Evolutionary conservation across 176 grass and related monocot genomes (phyloP).

Genomic region (Thalia dealbata): DNA sequence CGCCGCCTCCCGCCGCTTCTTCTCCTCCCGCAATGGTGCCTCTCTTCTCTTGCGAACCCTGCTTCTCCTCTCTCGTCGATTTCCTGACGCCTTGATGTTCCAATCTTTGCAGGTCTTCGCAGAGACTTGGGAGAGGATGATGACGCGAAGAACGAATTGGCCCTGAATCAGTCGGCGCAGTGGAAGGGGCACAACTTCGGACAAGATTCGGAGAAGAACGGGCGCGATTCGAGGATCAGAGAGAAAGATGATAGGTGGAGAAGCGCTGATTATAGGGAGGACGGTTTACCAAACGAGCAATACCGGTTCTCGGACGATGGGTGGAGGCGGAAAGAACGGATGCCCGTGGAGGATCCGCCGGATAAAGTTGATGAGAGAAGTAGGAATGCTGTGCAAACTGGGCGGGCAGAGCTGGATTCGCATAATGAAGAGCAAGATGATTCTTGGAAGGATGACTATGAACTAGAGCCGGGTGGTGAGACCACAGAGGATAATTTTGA

Average conservation of each 20-base stretch:
- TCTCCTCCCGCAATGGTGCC: slow-evolving; percentile 1
- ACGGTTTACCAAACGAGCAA: slow-evolving; percentile 36
- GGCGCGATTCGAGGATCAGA: slow-evolving; percentile 77
- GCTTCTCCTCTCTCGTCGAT: not conserved
- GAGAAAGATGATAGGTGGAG: slow-evolving; percentile 63
- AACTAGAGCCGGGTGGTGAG: not conserved
- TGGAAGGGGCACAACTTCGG: slow-evolving; percentile 75
- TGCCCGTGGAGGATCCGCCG: not conserved
- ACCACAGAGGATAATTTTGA: slow-evolving; percentile 49
- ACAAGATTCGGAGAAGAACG: slow-evolving; percentile 41
- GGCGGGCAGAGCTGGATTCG: slow-evolving; percentile 64
- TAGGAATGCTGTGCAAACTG: slow-evolving; percentile 31
- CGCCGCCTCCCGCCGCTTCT: slow-evolving; percentile 41
- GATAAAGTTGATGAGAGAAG: slow-evolving; percentile 17
- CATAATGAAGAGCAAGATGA: slow-evolving; percentile 36
- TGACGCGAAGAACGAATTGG: slow-evolving; percentile 33
- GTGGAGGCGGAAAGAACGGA: slow-evolving; percentile 19
- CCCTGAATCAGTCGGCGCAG: not conserved
- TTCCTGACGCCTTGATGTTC: slow-evolving; percentile 5
- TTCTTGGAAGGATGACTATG: slow-evolving; percentile 8
- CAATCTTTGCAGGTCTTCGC: slow-evolving; percentile 27
- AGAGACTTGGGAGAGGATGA: slow-evolving; percentile 29
- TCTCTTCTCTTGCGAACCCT: not conserved
- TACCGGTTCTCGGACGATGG: slow-evolving; percentile 12
- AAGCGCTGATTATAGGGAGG: slow-evolving; percentile 53